These are phyloP conservation scores for Diaporthe citriasiana DNA, from an alignment of 2,329 filamentous ascomycete genomes.

Conservation along the genomic window DNA sequence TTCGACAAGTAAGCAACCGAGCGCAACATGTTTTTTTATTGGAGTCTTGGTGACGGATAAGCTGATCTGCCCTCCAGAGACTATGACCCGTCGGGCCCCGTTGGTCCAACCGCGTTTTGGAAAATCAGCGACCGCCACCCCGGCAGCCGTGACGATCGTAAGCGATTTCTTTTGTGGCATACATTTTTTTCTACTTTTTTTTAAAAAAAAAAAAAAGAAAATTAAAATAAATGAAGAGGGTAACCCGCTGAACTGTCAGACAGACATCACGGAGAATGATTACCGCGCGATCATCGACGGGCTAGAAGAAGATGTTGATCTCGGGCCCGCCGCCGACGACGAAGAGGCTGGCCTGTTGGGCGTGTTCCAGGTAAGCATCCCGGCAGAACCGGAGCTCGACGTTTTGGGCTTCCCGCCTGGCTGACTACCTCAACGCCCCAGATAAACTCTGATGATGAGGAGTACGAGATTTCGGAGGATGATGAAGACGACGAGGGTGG, in stretches of 20 bases:
- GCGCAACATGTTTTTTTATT: too few relatives aligned
- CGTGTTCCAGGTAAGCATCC: constrained; percentile 34
- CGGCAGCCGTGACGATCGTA: constrained; percentile 50
- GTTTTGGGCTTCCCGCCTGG: neutral
- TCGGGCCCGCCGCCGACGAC: neutral
- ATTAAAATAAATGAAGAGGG: too few relatives aligned
- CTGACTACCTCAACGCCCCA: constrained; percentile 21
- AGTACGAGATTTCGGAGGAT: constrained; percentile 43
- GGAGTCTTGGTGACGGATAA: neutral
- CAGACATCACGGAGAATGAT: constrained; percentile 43
- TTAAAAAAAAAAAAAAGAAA: too few relatives aligned
- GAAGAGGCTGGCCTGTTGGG: neutral
- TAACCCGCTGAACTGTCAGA: constrained; percentile 33
- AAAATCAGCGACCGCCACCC: constrained; percentile 71
- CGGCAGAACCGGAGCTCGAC: neutral
- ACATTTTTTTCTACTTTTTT: neutral
- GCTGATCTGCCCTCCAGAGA: constrained; percentile 60
- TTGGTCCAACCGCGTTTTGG: constrained; percentile 83
- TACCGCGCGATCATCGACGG: constrained; percentile 45
- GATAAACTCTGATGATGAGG: constrained; percentile 42
- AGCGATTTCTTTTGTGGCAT: constrained; percentile 47
- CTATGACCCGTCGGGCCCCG: constrained; percentile 77
- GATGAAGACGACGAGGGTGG: neutral
- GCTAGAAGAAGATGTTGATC: constrained; percentile 4
- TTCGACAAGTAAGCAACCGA: constrained; percentile 73